Conservation (phyloP, 495 filamentous ascomycete genomes). For the Xylaria curta region DNA sequence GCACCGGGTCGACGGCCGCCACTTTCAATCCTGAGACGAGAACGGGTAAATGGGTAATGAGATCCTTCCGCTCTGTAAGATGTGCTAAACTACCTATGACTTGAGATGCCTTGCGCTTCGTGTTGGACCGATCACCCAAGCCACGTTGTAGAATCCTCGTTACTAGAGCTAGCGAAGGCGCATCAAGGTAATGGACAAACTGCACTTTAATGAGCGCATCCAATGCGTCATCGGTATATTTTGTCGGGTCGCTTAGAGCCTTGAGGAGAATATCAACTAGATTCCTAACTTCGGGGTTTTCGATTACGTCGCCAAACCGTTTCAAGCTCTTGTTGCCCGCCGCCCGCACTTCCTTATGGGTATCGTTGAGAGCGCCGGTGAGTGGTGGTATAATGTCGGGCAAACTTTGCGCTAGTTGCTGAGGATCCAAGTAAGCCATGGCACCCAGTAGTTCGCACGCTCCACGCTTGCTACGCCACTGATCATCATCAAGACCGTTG, state of each 20-base stretch:
- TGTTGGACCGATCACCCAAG: constrained; percentile 85
- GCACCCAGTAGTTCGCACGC: constrained; percentile 95
- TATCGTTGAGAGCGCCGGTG: constrained; percentile 92
- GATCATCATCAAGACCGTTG: constrained; percentile 89
- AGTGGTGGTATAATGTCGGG: constrained; percentile 96
- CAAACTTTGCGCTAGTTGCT: constrained; percentile 88
- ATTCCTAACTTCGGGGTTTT: constrained; percentile 93
- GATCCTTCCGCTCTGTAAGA: constrained; percentile 93
- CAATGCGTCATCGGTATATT: constrained; percentile 93
- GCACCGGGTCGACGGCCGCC: constrained; percentile 93
- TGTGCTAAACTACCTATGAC: constrained; percentile 98
- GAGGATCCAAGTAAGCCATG: constrained; percentile 96
- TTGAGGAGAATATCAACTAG: constrained; percentile 91
- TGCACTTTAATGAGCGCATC: constrained; percentile 93
- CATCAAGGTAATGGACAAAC: constrained; percentile 95
- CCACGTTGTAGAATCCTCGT: constrained; percentile 95
- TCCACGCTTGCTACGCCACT: constrained; percentile 98
- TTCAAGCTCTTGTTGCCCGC: constrained; percentile 95
- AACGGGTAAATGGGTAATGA: constrained; percentile 88
- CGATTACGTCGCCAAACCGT: constrained; percentile 97
- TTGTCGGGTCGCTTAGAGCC: constrained; percentile 95
- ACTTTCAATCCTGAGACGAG: constrained; percentile 88
- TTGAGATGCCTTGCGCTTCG: constrained; percentile 93
- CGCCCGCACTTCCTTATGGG: constrained; percentile 91
- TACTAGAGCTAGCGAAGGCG: constrained; percentile 91